Conservation (phyloP, 83 land plant species). For the Diphasiastrum complanatum region DNA sequence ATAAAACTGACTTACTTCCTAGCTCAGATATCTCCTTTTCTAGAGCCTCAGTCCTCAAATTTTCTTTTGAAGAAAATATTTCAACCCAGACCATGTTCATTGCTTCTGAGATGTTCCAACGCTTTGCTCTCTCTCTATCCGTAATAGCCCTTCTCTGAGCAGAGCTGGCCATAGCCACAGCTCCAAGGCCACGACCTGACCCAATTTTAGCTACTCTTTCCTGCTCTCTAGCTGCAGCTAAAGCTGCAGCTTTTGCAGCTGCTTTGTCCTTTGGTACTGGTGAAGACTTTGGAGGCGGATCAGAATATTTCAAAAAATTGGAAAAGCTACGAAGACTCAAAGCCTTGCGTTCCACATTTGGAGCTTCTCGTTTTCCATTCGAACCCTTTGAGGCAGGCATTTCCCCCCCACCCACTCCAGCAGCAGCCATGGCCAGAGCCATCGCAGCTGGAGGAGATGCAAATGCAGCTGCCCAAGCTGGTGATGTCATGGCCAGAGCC, state of each 20-base stretch:
- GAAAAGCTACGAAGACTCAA: slow-evolving; percentile 63
- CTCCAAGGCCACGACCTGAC: slow-evolving; percentile 93
- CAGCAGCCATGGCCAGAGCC: slow-evolving; percentile 99
- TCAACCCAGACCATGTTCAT: slow-evolving; percentile 91
- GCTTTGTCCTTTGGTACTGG: slow-evolving; percentile 77
- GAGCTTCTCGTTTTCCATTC: slow-evolving; percentile 51
- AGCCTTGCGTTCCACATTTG: slow-evolving; percentile 59
- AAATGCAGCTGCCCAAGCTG: slow-evolving; percentile 99
- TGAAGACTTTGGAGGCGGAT: slow-evolving; percentile 35
- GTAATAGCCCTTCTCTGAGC: slow-evolving; percentile 72
- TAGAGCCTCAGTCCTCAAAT: too few relatives aligned
- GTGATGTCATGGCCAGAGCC: slow-evolving; percentile 87
- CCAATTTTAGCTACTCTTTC: slow-evolving; percentile 96
- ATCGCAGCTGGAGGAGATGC: slow-evolving; percentile 99
- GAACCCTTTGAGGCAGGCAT: slow-evolving; percentile 35
- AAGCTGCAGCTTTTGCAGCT: slow-evolving; percentile 90
- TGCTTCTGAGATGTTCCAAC: slow-evolving; percentile 82
- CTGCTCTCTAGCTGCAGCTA: slow-evolving; percentile 96
- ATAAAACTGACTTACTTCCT: slow-evolving; percentile 29
- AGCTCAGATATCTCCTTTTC: slow-evolving; percentile 64
- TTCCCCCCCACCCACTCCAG: slow-evolving; percentile 84
- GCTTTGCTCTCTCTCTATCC: slow-evolving; percentile 70
- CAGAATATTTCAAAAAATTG: slow-evolving; percentile 63
- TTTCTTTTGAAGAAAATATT: slow-evolving; percentile 5
- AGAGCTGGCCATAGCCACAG: slow-evolving; percentile 99